Conservation (phyloP, 2,329 filamentous ascomycete species). For the Colletotrichum lupini region DNA sequence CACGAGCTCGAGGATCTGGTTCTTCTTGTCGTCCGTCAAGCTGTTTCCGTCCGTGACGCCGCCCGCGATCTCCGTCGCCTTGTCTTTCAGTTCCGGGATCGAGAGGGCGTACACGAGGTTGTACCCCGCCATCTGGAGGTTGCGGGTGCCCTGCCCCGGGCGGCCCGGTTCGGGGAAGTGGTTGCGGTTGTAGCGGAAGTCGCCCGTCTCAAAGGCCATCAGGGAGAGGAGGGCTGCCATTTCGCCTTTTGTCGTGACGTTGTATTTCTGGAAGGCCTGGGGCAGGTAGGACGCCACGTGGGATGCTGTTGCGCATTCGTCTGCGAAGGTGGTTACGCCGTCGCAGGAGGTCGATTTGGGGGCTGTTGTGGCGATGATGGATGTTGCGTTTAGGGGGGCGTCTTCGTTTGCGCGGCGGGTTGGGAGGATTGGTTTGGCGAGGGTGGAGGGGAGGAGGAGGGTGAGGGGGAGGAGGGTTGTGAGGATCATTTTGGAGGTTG, state of each 20-base stretch:
- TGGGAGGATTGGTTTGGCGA: conserved; percentile 38
- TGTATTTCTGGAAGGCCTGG: conserved; percentile 67
- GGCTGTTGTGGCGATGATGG: conserved; percentile 64
- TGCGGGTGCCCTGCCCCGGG: conserved; percentile 77
- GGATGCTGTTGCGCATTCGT: conserved; percentile 74
- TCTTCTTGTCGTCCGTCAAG: conserved; percentile 45
- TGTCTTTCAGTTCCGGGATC: conserved; percentile 49
- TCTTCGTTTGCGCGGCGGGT: conserved; percentile 12
- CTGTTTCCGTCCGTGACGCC: conserved; percentile 41
- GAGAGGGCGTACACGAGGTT: conserved; percentile 60
- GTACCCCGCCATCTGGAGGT: conserved; percentile 60
- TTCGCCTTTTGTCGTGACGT: conserved; percentile 63
- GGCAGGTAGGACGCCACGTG: conserved; percentile 69
- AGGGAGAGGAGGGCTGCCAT: conserved; percentile 78
- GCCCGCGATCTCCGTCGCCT: conserved; percentile 44
- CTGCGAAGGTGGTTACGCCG: conserved; percentile 51
- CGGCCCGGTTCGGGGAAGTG: conserved; percentile 54
- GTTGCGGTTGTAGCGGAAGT: conserved; percentile 80
- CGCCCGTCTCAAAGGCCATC: conserved; percentile 76
- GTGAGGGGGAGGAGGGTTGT: conserved; percentile 39
- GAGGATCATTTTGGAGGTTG: conserved; percentile 42
- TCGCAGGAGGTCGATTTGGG: conserved; percentile 66
- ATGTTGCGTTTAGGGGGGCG: conserved; percentile 39
- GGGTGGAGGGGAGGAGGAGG: conserved; percentile 41
- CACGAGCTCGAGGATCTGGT: conserved; percentile 57